A percentile compares a stretch with the other conserved stretches of the same genome.
phyloP scores from a whole-genome alignment of 192 early-diverging fungal species.

The Oehlia diaphana region DNA sequence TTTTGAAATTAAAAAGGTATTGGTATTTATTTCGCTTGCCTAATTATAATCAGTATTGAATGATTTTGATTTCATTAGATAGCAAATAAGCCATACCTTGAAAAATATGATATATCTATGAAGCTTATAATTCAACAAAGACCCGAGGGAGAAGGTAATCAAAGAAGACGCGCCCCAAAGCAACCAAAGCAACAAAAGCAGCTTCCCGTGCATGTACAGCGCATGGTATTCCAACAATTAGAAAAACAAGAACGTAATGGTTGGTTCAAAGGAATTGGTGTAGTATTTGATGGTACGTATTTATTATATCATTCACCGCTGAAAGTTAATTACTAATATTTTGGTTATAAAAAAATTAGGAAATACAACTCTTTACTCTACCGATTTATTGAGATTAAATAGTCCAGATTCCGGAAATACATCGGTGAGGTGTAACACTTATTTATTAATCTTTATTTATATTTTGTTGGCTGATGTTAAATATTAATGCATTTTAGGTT shows the following conservation, averaged over 20 bases:
- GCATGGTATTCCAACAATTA: constrained; percentile 19
- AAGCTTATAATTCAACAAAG: not conserved
- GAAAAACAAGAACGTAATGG: constrained; percentile 22
- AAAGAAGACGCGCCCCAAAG: not conserved
- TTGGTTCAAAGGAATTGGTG: constrained; percentile 6
- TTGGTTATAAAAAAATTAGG: not conserved
- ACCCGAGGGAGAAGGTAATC: not conserved
- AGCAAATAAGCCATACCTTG: not conserved
- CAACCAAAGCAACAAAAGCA: constrained; percentile 12
- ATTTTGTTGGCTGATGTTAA: not conserved
- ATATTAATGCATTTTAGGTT: not conserved
- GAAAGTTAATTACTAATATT: not conserved
- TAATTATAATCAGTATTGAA: not conserved
- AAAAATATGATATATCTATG: constrained; percentile 15
- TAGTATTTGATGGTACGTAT: constrained; percentile 10
- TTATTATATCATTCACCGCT: not conserved
- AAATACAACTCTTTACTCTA: constrained; percentile 10
- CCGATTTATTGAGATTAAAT: not conserved
- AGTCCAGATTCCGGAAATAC: not conserved
- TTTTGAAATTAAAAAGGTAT: constrained; percentile 22
- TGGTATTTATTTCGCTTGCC: not conserved
- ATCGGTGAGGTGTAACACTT: not conserved
- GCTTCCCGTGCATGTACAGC: not conserved
- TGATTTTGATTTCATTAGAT: not conserved
- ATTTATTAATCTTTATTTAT: not conserved